Evolutionary conservation across 768 basidiomycete species (phyloP).

Genomic region (Collybia sp.): DNA sequence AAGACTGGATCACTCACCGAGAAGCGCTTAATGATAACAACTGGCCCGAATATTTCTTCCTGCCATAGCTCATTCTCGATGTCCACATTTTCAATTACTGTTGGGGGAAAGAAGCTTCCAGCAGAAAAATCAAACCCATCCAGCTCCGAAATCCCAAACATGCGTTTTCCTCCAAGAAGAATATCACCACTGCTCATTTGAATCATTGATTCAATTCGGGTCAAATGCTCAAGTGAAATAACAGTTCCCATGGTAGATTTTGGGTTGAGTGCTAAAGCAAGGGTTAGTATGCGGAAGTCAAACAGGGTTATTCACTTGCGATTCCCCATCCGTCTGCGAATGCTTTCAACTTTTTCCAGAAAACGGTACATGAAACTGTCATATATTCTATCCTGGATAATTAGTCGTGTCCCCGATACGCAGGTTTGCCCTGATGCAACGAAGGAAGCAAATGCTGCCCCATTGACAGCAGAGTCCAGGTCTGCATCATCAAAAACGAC

Average conservation of each 20-base stretch:
- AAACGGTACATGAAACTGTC: conserved; percentile 61
- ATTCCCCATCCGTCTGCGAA: conserved; percentile 69
- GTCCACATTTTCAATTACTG: conserved; percentile 58
- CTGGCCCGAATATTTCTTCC: conserved; percentile 85
- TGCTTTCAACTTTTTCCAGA: conserved; percentile 56
- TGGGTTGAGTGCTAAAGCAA: conserved; percentile 55
- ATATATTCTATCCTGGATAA: conserved; percentile 68
- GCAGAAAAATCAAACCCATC: conserved; percentile 69
- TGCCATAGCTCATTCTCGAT: conserved; percentile 64
- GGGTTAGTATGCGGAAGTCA: background rate
- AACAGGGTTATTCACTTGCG: conserved; percentile 41
- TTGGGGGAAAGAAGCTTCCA: conserved; percentile 80
- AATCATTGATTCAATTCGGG: conserved; percentile 58
- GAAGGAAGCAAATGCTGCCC: conserved; percentile 79
- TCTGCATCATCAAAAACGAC: conserved; percentile 79
- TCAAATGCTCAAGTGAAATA: conserved; percentile 62
- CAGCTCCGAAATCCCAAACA: conserved; percentile 56
- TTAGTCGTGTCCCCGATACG: conserved; percentile 84
- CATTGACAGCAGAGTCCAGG: conserved; percentile 70
- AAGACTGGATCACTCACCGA: conserved; percentile 17
- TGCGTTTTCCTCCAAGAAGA: conserved; percentile 60
- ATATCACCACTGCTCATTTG: conserved; percentile 42
- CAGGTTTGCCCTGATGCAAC: conserved; percentile 89
- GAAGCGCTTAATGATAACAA: conserved; percentile 58
- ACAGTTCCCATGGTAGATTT: conserved; percentile 77